Conservation (phyloP, 768 basidiomycete genomes). For the Termitomyces sp. region DNA sequence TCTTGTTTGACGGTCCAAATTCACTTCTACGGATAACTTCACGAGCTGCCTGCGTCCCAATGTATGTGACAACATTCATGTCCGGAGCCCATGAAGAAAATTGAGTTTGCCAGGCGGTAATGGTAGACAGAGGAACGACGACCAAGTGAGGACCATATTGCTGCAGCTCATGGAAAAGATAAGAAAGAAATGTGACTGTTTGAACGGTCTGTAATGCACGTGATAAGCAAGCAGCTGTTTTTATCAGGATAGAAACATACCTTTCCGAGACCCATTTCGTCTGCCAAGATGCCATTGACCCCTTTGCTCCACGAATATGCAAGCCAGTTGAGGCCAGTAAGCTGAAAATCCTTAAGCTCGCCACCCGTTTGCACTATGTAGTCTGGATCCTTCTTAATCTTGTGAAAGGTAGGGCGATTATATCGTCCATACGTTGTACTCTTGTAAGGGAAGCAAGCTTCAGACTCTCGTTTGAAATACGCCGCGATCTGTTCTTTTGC, state of each 20-base stretch:
- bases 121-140: slow-evolving; percentile 96
- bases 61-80: slow-evolving; percentile 95
- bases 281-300: slow-evolving; percentile 95
- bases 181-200: slow-evolving; percentile 92
- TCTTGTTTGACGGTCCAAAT: slow-evolving; percentile 84
- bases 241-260: slow-evolving; percentile 24
- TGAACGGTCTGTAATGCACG: slow-evolving; percentile 69
- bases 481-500: slow-evolving; percentile 75
- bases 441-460: slow-evolving; percentile 82
- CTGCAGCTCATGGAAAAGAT: slow-evolving; percentile 84
- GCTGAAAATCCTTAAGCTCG: slow-evolving; percentile 93
- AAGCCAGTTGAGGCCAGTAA: slow-evolving; percentile 98
- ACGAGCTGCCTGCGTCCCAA: slow-evolving; percentile 81
- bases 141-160: slow-evolving; percentile 98
- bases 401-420: slow-evolving; percentile 72
- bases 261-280: slow-evolving; percentile 99
- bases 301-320: slow-evolving; percentile 93
- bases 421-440: slow-evolving; percentile 61
- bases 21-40: slow-evolving; percentile 91
- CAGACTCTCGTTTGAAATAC: slow-evolving; percentile 70
- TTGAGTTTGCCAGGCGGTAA: slow-evolving; percentile 96
- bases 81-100: slow-evolving; percentile 95
- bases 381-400: slow-evolving; percentile 83
- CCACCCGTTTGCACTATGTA: slow-evolving; percentile 79
- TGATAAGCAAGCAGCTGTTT: slow-evolving; percentile 1